Evolutionary conservation across 2,329 filamentous ascomycete genomes (phyloP).

Genomic region (Leptographium radiaticola): DNA sequence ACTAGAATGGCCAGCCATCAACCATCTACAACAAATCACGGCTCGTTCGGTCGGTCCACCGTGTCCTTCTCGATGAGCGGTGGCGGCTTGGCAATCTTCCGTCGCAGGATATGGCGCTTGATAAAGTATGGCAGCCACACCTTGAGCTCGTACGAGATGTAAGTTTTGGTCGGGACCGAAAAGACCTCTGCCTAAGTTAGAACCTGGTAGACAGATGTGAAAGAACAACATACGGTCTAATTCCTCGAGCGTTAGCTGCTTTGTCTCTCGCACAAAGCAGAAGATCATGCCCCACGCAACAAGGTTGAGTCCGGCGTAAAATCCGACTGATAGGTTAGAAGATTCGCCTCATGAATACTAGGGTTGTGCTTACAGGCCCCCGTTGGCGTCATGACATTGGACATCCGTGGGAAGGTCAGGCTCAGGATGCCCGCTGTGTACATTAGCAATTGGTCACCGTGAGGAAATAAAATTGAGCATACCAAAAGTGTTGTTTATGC

Average conservation of each 20-base stretch:
- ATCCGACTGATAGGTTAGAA: conserved; percentile 19
- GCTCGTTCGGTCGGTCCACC: neutral
- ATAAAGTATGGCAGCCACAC: conserved; percentile 43
- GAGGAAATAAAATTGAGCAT: neutral
- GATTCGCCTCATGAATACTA: neutral
- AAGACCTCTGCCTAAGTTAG: conserved; percentile 38
- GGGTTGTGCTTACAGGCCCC: conserved; percentile 22
- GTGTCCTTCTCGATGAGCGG: neutral
- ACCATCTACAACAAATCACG: neutral
- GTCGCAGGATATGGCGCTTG: conserved; percentile 1
- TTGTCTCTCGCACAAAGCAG: conserved; percentile 45
- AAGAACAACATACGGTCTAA: conserved; percentile 48
- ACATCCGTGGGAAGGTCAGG: conserved; percentile 50
- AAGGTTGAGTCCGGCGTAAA: conserved; percentile 44
- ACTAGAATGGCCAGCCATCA: too few relatives aligned
- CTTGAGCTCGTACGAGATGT: conserved; percentile 42
- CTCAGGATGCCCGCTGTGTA: conserved; percentile 46
- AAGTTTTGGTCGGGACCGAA: conserved; percentile 44
- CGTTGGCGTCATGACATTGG: conserved; percentile 19
- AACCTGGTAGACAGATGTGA: conserved; percentile 8
- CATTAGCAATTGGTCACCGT: conserved; percentile 15
- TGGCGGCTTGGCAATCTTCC: neutral
- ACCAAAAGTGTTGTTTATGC: conserved; percentile 6
- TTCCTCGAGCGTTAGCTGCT: conserved; percentile 43
- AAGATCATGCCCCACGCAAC: conserved; percentile 45